phyloP scores from a whole-genome alignment of 169 alveolate species.

The Miamiensis avidus region DNA sequence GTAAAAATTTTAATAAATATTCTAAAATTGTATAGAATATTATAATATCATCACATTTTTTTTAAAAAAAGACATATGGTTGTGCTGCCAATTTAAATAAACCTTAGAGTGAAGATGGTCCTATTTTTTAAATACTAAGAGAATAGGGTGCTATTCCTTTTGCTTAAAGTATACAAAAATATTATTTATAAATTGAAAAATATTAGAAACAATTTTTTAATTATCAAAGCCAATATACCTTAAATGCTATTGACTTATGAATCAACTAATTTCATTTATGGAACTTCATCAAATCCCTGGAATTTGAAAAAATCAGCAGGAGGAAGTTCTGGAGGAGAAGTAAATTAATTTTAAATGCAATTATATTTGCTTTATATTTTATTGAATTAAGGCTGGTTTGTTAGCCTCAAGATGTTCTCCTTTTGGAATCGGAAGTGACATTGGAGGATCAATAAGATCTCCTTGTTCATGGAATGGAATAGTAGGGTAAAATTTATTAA shows the following conservation, averaged over 20 bases:
- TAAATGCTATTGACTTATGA: conserved; percentile 51
- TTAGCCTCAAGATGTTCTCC: conserved; percentile 64
- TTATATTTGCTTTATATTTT: neutral
- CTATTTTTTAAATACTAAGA: conserved; percentile 20
- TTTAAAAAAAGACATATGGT: neutral
- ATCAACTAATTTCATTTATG: conserved; percentile 59
- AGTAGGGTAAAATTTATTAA: neutral
- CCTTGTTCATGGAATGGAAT: conserved; percentile 27
- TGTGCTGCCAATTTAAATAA: neutral
- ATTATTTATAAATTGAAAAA: too few species aligned
- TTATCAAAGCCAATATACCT: conserved; percentile 43
- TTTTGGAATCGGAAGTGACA: conserved; percentile 65
- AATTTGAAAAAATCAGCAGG: conserved; percentile 68
- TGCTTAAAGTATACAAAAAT: conserved; percentile 34
- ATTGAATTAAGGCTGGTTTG: conserved; percentile 15
- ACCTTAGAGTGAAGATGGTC: conserved; percentile 26
- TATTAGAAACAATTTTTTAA: too few species aligned
- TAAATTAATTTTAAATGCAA: too few species aligned
- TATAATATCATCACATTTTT: neutral
- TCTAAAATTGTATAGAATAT: neutral
- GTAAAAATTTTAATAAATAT: neutral
- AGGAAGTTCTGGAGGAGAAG: conserved; percentile 83
- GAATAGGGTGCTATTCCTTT: conserved; percentile 67
- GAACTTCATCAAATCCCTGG: conserved; percentile 64
- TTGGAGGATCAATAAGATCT: conserved; percentile 69